Percentiles rank a stretch among this genome's conserved stretches.
Conservation (phyloP, 768 basidiomycete species). For the Mrakia gelida region DNA sequence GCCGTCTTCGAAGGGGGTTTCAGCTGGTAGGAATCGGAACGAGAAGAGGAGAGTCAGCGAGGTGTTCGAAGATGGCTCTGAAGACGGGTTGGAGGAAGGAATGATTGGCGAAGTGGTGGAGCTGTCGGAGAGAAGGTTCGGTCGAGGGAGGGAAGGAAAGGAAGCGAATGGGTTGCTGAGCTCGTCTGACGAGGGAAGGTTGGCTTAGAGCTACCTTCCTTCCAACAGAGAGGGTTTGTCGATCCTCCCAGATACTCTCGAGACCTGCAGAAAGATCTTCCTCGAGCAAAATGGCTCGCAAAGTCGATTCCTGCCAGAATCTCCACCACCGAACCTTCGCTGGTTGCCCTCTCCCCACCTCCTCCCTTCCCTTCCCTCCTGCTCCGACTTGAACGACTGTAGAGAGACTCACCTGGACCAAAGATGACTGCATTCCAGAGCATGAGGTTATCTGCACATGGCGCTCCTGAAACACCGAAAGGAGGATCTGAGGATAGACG, state of each 20-base stretch:
- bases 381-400: too few relatives aligned
- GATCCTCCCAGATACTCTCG: too few relatives aligned
- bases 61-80: not conserved
- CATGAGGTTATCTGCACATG: conserved; percentile 98
- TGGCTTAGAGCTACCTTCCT: not conserved
- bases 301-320: not conserved
- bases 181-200: not conserved
- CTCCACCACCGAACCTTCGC: not conserved
- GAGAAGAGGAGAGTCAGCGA: not conserved
- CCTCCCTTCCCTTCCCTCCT: not conserved
- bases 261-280: not conserved
- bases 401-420: conserved; percentile 70
- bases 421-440: conserved; percentile 99
- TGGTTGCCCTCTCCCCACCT: not conserved
- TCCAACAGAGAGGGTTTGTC: too few relatives aligned
- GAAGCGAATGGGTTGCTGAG: not conserved
- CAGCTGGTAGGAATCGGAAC: conserved; percentile 55
- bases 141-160: not conserved
- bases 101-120: not conserved
- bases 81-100: not conserved
- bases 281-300: not conserved
- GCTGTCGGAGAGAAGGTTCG: not conserved
- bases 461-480: conserved; percentile 91
- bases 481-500: conserved; percentile 90
- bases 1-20: conserved; percentile 98